phyloP scores from a whole-genome alignment of 179 eudicot genomes.

The Silene coronaria region DNA sequence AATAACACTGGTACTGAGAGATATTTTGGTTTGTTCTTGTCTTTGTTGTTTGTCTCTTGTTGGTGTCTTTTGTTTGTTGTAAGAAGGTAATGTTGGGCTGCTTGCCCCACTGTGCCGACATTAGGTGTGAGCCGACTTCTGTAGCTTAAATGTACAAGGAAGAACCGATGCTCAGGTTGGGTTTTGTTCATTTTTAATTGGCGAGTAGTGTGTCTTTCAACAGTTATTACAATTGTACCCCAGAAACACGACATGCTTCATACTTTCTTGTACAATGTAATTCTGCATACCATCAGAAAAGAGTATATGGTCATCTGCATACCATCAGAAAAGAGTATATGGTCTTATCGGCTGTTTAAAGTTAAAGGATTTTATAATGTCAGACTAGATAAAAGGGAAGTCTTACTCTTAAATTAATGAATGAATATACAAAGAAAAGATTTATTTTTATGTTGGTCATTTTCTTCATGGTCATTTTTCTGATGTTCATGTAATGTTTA shows the following conservation, averaged over 20 bases:
- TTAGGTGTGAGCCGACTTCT: constrained; percentile 99
- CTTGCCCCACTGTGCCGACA: constrained; percentile 98
- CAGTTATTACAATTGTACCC: constrained; percentile 15
- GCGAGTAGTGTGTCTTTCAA: constrained; percentile 53
- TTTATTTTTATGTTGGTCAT: neutral
- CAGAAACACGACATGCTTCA: constrained; percentile 2
- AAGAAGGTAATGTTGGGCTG: constrained; percentile 97
- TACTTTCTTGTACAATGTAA: neutral
- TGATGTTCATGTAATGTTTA: constrained; percentile 12
- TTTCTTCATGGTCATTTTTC: neutral
- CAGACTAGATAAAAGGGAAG: neutral
- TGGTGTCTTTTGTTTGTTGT: constrained; percentile 76
- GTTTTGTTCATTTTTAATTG: constrained; percentile 82
- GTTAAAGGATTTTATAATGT: neutral
- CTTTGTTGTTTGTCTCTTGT: constrained; percentile 92
- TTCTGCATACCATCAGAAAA: neutral
- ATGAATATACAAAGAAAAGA: neutral
- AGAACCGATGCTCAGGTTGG: constrained; percentile 77
- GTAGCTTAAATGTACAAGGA: constrained; percentile 90
- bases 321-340: neutral
- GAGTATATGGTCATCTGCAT: neutral
- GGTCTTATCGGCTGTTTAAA: neutral
- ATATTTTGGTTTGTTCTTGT: constrained; percentile 75
- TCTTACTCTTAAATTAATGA: neutral
- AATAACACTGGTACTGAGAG: constrained; percentile 71